Conservation (phyloP, 352 stramenopile genomes). For the Elongisporangium senticosum region DNA sequence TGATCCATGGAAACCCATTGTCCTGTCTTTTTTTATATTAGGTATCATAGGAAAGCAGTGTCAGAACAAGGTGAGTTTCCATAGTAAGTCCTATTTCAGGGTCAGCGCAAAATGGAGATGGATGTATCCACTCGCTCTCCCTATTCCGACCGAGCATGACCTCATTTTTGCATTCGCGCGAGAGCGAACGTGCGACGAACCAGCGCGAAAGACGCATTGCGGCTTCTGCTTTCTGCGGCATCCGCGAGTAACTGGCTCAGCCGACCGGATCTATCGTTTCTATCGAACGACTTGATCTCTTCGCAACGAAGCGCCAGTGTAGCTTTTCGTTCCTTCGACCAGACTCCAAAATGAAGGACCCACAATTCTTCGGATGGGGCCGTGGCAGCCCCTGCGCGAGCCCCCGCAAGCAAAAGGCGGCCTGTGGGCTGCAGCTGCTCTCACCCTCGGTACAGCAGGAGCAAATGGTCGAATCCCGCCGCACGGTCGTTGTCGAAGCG, state of each 20-base stretch:
- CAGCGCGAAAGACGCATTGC: background rate
- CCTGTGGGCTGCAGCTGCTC: conserved; percentile 22
- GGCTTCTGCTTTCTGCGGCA: background rate
- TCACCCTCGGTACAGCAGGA: conserved; percentile 27
- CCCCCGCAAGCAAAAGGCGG: background rate
- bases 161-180: background rate
- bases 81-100: background rate
- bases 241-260: background rate
- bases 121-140: background rate
- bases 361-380: background rate
- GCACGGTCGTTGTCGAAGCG: conserved; percentile 12
- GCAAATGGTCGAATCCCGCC: background rate
- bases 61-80: background rate
- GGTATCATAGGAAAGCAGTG: background rate
- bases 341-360: background rate
- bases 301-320: background rate
- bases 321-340: background rate
- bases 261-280: background rate
- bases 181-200: background rate
- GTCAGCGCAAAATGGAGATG: background rate
- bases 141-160: background rate
- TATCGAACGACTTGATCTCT: background rate
- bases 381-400: background rate
- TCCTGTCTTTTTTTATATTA: background rate
- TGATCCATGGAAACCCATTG: background rate